These are phyloP conservation scores for Phytophthora nicotianae DNA, from an alignment of 352 stramenopile genomes.

Conservation along the genomic window DNA sequence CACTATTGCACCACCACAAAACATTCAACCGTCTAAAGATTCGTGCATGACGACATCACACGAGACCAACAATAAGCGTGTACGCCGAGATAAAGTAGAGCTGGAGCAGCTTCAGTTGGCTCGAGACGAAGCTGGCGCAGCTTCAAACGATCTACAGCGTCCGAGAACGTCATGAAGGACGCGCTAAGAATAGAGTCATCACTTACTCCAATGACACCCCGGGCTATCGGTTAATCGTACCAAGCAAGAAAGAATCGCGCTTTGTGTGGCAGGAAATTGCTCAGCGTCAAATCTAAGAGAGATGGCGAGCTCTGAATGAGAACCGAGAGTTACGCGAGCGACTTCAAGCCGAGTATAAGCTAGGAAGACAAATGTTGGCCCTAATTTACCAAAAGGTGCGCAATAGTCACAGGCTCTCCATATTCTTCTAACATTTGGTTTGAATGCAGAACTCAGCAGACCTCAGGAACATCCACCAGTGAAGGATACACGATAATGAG, in stretches of 20 bases:
- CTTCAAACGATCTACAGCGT: background rate
- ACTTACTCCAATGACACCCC: background rate
- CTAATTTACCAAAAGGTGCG: background rate
- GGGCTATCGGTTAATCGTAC: background rate
- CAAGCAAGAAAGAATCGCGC: background rate
- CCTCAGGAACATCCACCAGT: background rate
- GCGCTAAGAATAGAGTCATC: background rate
- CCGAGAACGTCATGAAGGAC: background rate
- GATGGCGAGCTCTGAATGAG: background rate
- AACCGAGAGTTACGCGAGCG: background rate
- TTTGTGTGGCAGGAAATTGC: background rate
- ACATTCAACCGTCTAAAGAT: background rate
- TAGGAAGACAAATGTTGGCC: background rate
- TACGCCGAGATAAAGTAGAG: conserved; percentile 26
- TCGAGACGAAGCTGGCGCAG: conserved; percentile 19
- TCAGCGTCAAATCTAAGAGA: background rate
- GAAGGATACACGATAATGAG: background rate
- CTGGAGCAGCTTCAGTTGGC: conserved; percentile 31
- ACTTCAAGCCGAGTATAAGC: background rate
- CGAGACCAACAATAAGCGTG: conserved; percentile 14
- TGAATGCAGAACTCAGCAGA: background rate
- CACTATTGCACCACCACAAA: background rate
- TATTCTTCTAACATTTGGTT: background rate
- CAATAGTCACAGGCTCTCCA: background rate
- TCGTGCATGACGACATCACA: background rate